These are phyloP conservation scores for Aurinia saxatilis DNA, from an alignment of 345 rosid species.

Conservation along the genomic window DNA sequence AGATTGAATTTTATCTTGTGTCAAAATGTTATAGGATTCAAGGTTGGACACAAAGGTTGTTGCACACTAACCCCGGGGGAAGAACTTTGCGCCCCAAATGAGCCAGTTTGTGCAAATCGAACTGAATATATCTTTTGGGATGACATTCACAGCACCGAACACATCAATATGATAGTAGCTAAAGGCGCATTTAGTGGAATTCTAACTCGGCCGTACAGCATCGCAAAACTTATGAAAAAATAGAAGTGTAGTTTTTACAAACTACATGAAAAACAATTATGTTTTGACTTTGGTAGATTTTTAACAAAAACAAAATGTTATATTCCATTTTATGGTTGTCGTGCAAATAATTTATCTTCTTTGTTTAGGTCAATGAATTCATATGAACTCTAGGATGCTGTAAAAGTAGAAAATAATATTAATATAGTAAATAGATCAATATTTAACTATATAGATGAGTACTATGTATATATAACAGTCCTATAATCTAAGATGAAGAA, in stretches of 20 bases:
- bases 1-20: background rate
- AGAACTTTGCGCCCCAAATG: constrained; percentile 25
- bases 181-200: constrained; percentile 11
- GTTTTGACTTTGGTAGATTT: background rate
- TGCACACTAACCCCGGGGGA: constrained; percentile 5
- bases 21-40: constrained; percentile 18
- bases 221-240: constrained; percentile 9
- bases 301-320: background rate
- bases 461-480: too few relatives aligned
- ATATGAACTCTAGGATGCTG: too few relatives aligned
- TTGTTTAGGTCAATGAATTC: too few relatives aligned
- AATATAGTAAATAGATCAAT: too few relatives aligned
- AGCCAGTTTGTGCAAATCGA: constrained; percentile 32
- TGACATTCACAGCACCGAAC: constrained; percentile 40
- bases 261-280: background rate
- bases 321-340: too few relatives aligned
- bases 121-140: constrained; percentile 35
- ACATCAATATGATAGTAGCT: constrained; percentile 23
- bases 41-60: constrained; percentile 21
- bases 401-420: too few relatives aligned
- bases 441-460: too few relatives aligned
- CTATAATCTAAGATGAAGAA: too few relatives aligned
- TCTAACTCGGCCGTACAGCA: constrained; percentile 9
- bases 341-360: too few relatives aligned
- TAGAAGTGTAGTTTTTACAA: background rate